Evolutionary conservation across 1,284 basidiomycete species (phyloP).

Genomic region (Gomphus bonarii): DNA sequence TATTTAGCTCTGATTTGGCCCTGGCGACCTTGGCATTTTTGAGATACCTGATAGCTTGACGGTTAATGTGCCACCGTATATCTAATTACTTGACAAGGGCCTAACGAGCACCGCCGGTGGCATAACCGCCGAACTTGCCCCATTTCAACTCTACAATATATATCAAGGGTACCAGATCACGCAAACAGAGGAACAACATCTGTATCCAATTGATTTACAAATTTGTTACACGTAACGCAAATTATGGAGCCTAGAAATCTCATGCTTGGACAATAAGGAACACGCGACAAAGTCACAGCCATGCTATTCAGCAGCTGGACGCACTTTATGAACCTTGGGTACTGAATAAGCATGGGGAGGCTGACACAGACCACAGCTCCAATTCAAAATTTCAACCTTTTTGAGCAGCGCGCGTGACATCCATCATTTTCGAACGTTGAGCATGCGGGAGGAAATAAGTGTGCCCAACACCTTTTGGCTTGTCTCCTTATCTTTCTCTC

Average conservation of each 20-base stretch:
- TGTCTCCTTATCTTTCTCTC: too few species aligned
- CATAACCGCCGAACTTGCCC: background rate
- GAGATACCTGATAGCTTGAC: background rate
- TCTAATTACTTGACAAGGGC: background rate
- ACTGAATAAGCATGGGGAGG: background rate
- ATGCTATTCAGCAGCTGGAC: background rate
- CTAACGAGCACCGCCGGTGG: background rate
- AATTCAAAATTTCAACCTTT: background rate
- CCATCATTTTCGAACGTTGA: too few species aligned
- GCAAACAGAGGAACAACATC: background rate
- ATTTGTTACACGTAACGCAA: too few species aligned
- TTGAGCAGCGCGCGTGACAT: background rate
- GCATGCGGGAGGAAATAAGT: too few species aligned
- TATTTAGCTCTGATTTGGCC: background rate
- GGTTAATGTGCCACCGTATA: background rate
- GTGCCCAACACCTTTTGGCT: too few species aligned
- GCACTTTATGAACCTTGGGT: background rate
- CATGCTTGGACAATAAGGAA: too few species aligned
- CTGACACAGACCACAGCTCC: background rate
- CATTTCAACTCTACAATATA: too few species aligned
- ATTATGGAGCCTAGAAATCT: too few species aligned
- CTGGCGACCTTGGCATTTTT: background rate
- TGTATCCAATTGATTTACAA: too few species aligned
- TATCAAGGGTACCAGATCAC: background rate
- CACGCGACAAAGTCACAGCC: background rate